Conservation (phyloP, 2,329 filamentous ascomycete genomes). For the Colletotrichum musicola region DNA sequence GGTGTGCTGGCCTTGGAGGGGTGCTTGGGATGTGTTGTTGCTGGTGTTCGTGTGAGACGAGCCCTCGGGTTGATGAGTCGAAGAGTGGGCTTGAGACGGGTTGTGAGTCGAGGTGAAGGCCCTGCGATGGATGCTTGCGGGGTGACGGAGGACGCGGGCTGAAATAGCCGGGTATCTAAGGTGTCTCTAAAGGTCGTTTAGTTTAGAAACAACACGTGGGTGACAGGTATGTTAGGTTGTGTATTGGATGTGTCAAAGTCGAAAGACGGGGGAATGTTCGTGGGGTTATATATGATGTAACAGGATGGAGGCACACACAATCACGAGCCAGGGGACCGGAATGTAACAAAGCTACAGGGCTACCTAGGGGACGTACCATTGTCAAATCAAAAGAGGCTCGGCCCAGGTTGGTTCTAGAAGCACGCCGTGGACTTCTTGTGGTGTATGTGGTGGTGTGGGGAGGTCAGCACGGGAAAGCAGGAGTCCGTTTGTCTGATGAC, state of each 20-base stretch:
- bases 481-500: background rate
- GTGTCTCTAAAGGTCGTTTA: constrained; percentile 4
- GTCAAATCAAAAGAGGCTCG: constrained; percentile 12
- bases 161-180: constrained; percentile 22
- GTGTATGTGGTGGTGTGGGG: background rate
- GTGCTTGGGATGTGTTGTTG: constrained; percentile 19
- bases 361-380: constrained; percentile 31
- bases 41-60: constrained; percentile 12
- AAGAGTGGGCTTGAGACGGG: constrained; percentile 26
- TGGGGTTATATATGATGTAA: constrained; percentile 25
- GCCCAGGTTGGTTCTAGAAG: constrained; percentile 21
- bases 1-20: constrained; percentile 25
- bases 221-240: background rate
- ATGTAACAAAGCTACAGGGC: background rate
- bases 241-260: no score
- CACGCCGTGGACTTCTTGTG: background rate
- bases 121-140: constrained; percentile 18
- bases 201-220: constrained; percentile 5
- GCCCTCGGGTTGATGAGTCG: constrained; percentile 8
- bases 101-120: constrained; percentile 30
- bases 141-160: constrained; percentile 10
- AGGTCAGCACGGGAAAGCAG: constrained; percentile 12
- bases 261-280: background rate
- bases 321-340: no score
- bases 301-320: background rate